Evolutionary conservation across 139 green algal genomes (phyloP), one percentile per base, ranked within the genome.

Genomic region (Chlorella sorokiniana): DNA sequence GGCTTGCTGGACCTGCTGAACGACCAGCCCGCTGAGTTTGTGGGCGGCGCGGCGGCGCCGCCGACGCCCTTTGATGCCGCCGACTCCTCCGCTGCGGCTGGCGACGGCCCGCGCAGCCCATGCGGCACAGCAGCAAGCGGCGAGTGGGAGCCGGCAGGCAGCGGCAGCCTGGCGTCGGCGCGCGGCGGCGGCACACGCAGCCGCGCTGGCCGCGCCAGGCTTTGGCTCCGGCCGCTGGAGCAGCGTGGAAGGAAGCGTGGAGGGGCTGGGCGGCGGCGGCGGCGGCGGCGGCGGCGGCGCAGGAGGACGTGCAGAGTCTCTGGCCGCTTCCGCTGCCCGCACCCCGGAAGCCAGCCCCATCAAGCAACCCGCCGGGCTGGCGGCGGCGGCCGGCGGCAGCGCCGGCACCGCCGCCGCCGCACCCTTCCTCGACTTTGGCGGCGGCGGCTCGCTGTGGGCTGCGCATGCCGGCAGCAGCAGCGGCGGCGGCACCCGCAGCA

Each of bases 1-100:
- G 78, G 78, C 10, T 22, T 83, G 78, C 78, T 83, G 11, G 65
- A 83, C 2, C 35, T 83, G 37, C 65, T 83, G 45, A 54, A 76
- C 5, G 78, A 83, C 10, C 31, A 37, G 25, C 42, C 59, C 18
- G n/a, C 56, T 0, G 62, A 44, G n/a, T 7, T 31, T 11, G 52
- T 51, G 6, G 37, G 18, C 35, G 35, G n/a, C 48, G 42, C 27
- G 22, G 9, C 41, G 38, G 33, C 33, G 18, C 40, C 71, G 8
- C 20, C 38, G 1, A 40, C 23, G 22, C 29, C 75, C 18, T 4
- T n/a, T 6, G 38, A n/a, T 3, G 56, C 29, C 11, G 40, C 40
- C 40, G 25, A 16, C 38, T 35, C 51, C 41, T 51, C 4, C 2
- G 14, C 8, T 7, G 74, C 38, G 7, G 38, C 11, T 0, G 59